phyloP scores from a whole-genome alignment of 2,329 filamentous ascomycete species.

The Xylaria sp. region DNA sequence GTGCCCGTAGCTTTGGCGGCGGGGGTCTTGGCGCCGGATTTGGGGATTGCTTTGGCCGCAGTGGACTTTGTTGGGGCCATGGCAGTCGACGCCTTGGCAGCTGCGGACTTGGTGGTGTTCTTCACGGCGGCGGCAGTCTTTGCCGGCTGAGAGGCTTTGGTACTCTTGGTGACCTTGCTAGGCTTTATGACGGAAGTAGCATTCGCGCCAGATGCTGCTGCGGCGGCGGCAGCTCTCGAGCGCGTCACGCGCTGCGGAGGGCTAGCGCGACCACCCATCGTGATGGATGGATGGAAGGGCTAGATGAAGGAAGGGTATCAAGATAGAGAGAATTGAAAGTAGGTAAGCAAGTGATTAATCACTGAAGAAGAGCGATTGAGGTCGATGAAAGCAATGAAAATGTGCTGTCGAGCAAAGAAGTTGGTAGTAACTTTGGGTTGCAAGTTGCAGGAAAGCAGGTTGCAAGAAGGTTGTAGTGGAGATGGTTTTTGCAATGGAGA shows the following conservation, averaged over 20 bases:
- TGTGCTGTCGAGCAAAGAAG: too few species aligned
- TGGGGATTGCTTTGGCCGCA: conserved; percentile 30
- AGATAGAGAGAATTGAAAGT: background rate
- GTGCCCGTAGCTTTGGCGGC: conserved; percentile 33
- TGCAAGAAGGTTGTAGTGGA: background rate
- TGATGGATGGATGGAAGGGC: conserved; percentile 20
- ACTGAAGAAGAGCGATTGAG: background rate
- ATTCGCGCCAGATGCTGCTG: conserved; percentile 41
- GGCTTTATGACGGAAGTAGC: conserved; percentile 27
- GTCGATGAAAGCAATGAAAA: background rate
- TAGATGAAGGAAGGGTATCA: background rate
- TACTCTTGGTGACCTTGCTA: conserved; percentile 26
- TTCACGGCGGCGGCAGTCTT: conserved; percentile 18
- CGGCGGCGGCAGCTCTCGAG: conserved; percentile 34
- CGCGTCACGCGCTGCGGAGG: conserved; percentile 57
- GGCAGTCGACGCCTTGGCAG: background rate
- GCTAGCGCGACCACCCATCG: conserved; percentile 46
- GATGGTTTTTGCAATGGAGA: background rate
- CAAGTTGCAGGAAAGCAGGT: background rate
- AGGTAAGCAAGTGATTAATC: background rate
- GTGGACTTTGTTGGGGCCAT: conserved; percentile 6
- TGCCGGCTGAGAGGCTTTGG: conserved; percentile 31
- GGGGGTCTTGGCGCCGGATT: conserved; percentile 25
- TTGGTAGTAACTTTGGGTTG: background rate
- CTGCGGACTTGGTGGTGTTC: background rate